Percentiles rank a stretch among this genome's conserved stretches.
Evolutionary conservation across 352 stramenopile genomes (phyloP).

Genomic region (Globisporangium solare): DNA sequence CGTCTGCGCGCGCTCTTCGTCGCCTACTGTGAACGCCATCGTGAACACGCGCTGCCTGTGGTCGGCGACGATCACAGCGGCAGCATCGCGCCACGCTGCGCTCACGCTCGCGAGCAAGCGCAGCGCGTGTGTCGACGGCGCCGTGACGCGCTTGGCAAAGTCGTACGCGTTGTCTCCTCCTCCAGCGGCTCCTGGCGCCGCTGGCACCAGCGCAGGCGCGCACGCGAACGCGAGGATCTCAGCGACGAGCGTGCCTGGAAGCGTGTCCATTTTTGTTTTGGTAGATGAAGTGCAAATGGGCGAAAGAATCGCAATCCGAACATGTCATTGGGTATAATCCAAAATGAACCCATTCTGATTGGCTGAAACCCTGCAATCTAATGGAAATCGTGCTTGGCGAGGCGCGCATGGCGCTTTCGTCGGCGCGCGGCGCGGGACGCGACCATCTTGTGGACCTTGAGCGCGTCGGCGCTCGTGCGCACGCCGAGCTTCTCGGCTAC

Average conservation of each 20-base stretch:
- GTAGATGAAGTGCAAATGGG: not conserved
- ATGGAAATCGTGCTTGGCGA: constrained; percentile 72
- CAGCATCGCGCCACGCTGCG: constrained; percentile 22
- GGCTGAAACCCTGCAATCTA: constrained; percentile 7
- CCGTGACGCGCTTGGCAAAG: constrained; percentile 24
- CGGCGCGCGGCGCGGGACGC: constrained; percentile 55
- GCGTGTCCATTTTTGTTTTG: constrained; percentile 18
- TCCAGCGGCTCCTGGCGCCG: not conserved
- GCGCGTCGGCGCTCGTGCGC: constrained; percentile 23
- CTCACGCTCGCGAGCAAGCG: constrained; percentile 28
- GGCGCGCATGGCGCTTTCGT: constrained; percentile 42
- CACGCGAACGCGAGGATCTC: constrained; percentile 33
- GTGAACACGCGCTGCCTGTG: constrained; percentile 19
- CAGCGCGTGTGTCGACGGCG: constrained; percentile 23
- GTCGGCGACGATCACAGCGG: constrained; percentile 14
- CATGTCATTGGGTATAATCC: not conserved
- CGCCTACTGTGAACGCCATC: constrained; percentile 22
- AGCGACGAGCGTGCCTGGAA: constrained; percentile 9
- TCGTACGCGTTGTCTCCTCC: not conserved
- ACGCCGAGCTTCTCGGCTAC: constrained; percentile 58
- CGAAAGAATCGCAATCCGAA: not conserved
- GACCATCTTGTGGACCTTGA: constrained; percentile 73
- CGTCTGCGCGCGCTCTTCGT: constrained; percentile 21
- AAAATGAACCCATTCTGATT: not conserved
- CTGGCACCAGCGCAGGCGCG: constrained; percentile 33